phyloP scores from a whole-genome alignment of 805 yeast species.

The Wickerhamiella galacta region DNA sequence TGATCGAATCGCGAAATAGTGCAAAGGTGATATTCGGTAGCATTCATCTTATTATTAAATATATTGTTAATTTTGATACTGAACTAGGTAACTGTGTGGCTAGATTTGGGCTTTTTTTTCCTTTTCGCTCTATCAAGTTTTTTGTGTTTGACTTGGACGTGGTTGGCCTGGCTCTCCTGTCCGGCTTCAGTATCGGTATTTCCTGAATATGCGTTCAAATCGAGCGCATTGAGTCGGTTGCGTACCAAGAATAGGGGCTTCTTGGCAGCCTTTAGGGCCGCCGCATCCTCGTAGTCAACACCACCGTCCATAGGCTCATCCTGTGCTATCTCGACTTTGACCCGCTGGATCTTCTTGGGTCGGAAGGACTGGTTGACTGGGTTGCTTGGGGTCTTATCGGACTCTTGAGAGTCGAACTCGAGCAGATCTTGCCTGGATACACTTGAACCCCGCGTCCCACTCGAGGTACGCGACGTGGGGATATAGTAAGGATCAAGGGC shows the following conservation, averaged over 20 bases:
- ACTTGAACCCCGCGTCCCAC: no score
- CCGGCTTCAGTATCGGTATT: constrained; percentile 4
- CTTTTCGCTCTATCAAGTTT: constrained; percentile 16
- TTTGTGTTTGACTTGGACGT: constrained; percentile 20
- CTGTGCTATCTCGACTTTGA: constrained; percentile 19
- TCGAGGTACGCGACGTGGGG: no score
- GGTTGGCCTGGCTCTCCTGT: constrained; percentile 17
- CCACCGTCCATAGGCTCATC: constrained; percentile 19
- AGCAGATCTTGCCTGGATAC: no score
- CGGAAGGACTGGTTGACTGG: no score
- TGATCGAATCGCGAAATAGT: neutral
- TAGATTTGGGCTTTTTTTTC: constrained; percentile 4
- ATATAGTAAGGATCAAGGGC: constrained; percentile 4
- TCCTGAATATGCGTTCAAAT: constrained; percentile 9
- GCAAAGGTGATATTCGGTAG: neutral
- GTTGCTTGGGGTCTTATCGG: no score
- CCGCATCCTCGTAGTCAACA: constrained; percentile 4
- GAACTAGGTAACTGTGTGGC: no score
- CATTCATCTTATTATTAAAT: neutral
- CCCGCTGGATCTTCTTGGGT: constrained; percentile 6
- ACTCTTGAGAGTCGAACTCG: no score
- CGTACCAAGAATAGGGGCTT: constrained; percentile 13
- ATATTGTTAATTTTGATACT: neutral
- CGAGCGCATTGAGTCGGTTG: constrained; percentile 12
- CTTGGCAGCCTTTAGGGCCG: constrained; percentile 3